Evolutionary conservation across 495 filamentous ascomycete genomes (phyloP).

Genomic region (Parmelia sp.): DNA sequence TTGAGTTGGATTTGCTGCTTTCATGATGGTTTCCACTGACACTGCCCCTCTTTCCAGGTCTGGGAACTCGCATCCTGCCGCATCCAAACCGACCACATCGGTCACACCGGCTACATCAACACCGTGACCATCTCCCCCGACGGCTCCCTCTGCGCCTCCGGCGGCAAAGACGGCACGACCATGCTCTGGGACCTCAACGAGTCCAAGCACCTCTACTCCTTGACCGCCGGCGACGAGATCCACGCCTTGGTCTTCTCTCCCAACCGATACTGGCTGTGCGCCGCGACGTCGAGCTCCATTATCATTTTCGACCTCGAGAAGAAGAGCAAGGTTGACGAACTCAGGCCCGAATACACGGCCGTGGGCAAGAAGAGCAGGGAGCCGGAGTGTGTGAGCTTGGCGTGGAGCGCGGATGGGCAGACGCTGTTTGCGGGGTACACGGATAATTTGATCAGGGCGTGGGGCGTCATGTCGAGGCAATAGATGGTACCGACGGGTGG

Average conservation of each 20-base stretch:
- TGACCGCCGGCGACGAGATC: conserved; percentile 99
- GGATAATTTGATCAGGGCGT: conserved; percentile 98
- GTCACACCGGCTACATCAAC: conserved; percentile 99
- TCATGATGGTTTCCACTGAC: neutral
- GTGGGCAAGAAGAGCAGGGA: conserved; percentile 98
- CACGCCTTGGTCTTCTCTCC: conserved; percentile 99
- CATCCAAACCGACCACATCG: conserved; percentile 99
- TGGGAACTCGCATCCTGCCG: conserved; percentile 99
- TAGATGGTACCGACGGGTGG: neutral
- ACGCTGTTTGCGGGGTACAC: conserved; percentile 99
- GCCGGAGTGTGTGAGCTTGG: conserved; percentile 94
- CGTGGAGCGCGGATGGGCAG: conserved; percentile 97
- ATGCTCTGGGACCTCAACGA: conserved; percentile 99
- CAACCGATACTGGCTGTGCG: conserved; percentile 99
- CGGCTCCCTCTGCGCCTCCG: conserved; percentile 97
- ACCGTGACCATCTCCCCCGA: conserved; percentile 99
- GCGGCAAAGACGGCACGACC: conserved; percentile 99
- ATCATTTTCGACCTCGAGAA: conserved; percentile 99
- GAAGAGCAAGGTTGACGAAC: conserved; percentile 99
- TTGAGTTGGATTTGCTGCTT: no score
- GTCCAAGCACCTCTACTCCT: conserved; percentile 99
- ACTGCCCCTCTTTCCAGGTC: conserved; percentile 52
- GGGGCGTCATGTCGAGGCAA: conserved; percentile 75
- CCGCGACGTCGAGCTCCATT: conserved; percentile 91
- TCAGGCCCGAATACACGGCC: conserved; percentile 96